Evolutionary conservation across 192 early-diverging fungal species (phyloP), one percentile per base, ranked within the genome.

Genomic region (Podochytrium sp.): DNA sequence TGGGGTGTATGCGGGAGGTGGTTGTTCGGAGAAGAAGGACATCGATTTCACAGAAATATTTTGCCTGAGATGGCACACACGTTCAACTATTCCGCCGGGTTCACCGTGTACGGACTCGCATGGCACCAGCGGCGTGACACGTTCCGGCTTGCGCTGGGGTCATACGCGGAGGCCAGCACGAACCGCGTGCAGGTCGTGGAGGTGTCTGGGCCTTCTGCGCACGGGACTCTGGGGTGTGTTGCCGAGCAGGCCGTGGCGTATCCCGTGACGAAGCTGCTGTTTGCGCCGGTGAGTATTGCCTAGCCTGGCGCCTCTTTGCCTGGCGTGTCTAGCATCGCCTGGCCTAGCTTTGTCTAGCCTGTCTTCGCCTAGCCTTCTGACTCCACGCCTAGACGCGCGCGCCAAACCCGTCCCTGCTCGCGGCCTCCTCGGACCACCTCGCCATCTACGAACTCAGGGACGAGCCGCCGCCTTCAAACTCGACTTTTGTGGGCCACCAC

Each of bases 181-280:
- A 65, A 65, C 63, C 27, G 16, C 33, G 14, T 65, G 40, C 38
- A 65, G 29, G 41, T 65, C n/a, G 40, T 65, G 6, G 63, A 50
- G 40, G 40, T 14, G 92, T 93, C 35, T 52, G 47, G 33, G 74
- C 37, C 12, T 92, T 95, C 62, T 94, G 95, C 79, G 85, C 89
- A 18, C 76, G 83, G 6, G n/a, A 27, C 64, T 38, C 64, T 65
- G 30, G 23, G 16, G 1, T 42, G 16, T 30, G 80, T 94, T 2
- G 95, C 92, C 35, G 92, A 92, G 67, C 83, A 86, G 0, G 89
- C 92, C 47, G 90, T 93, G 39, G 84, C 90, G 34, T 98, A 95
- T 71, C 97, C 97, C 25, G 84, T 93, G 58, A 97, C 96, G 7
- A 97, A 97, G 77, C 83, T 97, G 34, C 78, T 91, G 52, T 99